Percentiles rank a stretch among this genome's conserved stretches.
Evolutionary conservation across 2,329 filamentous ascomycete genomes (phyloP).

Genomic region (Paraconiothyrium sp.): DNA sequence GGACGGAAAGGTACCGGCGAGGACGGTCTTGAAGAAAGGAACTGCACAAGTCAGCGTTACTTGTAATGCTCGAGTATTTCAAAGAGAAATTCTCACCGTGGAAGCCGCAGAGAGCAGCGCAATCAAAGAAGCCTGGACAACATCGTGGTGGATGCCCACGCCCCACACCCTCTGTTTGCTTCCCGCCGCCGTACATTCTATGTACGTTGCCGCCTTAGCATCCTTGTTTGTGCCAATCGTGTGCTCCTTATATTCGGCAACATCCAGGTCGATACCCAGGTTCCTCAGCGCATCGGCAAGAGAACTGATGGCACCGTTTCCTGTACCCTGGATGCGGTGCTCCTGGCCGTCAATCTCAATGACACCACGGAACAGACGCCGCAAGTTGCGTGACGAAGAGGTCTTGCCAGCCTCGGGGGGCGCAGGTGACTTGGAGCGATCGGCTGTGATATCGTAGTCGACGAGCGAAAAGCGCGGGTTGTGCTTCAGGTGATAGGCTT

Average conservation of each 20-base stretch:
- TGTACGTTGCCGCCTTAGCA: slow-evolving; percentile 94
- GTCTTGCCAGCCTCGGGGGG: slow-evolving; percentile 75
- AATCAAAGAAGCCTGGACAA: slow-evolving; percentile 87
- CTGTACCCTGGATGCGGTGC: slow-evolving; percentile 79
- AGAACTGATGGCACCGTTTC: slow-evolving; percentile 90
- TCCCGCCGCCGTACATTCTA: slow-evolving; percentile 79
- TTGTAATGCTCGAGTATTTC: not conserved
- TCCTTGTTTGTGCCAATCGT: slow-evolving; percentile 82
- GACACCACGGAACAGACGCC: slow-evolving; percentile 84
- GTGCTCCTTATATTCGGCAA: slow-evolving; percentile 96
- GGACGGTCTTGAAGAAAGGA: slow-evolving; percentile 73
- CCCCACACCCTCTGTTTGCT: slow-evolving; percentile 83
- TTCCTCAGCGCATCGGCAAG: slow-evolving; percentile 81
- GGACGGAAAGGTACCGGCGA: slow-evolving; percentile 73
- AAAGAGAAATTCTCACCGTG: slow-evolving; percentile 69
- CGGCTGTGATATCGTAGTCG: slow-evolving; percentile 90
- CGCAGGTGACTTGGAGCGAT: slow-evolving; percentile 79
- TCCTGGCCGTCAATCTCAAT: slow-evolving; percentile 83
- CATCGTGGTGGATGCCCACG: slow-evolving; percentile 90
- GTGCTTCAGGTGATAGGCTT: slow-evolving; percentile 82
- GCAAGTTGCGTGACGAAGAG: slow-evolving; percentile 79
- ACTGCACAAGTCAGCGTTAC: slow-evolving; percentile 60
- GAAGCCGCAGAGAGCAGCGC: slow-evolving; percentile 86
- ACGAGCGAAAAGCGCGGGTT: slow-evolving; percentile 87
- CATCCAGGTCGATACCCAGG: slow-evolving; percentile 86